phyloP scores from a whole-genome alignment of 2,329 filamentous ascomycete genomes.

The Teratosphaeria zuluensis region DNA sequence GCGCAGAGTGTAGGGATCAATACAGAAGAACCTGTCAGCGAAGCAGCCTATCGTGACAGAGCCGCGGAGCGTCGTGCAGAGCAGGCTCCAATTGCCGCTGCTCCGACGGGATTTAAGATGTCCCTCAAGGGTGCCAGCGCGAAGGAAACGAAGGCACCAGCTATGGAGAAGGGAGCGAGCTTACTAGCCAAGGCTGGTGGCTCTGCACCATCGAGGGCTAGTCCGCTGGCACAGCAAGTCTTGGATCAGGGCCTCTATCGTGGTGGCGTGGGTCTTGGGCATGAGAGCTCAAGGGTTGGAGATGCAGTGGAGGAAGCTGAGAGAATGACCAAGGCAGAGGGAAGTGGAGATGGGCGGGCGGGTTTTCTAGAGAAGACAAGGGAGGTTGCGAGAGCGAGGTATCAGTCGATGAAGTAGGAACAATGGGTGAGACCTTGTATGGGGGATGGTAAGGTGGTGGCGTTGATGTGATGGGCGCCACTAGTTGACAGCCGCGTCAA shows the following conservation, averaged over 20 bases:
- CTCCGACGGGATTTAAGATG: constrained; percentile 10
- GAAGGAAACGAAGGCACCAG: constrained; percentile 8
- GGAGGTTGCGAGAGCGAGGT: not conserved
- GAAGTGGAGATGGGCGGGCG: constrained; percentile 3
- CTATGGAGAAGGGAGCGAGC: constrained; percentile 60
- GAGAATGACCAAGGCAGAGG: constrained; percentile 43
- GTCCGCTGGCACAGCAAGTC: not conserved
- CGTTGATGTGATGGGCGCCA: not conserved
- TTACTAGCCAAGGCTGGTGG: constrained; percentile 44
- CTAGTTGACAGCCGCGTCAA: not conserved
- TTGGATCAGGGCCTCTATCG: constrained; percentile 55
- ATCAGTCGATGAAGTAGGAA: not conserved
- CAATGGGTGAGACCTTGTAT: not conserved
- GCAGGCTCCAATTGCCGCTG: constrained; percentile 41
- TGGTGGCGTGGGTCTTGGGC: constrained; percentile 60
- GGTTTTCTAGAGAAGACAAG: not conserved
- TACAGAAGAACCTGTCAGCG: constrained; percentile 1
- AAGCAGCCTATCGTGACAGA: constrained; percentile 50
- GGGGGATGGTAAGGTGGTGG: not conserved
- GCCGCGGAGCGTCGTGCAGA: constrained; percentile 57
- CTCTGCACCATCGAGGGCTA: not conserved
- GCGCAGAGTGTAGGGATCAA: not conserved
- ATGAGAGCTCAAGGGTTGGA: constrained; percentile 58
- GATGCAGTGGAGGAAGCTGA: constrained; percentile 57
- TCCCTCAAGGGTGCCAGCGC: constrained; percentile 14